phyloP scores from a whole-genome alignment of 225 moss, liverwort and hornwort species.

The Polytrichum commune region DNA sequence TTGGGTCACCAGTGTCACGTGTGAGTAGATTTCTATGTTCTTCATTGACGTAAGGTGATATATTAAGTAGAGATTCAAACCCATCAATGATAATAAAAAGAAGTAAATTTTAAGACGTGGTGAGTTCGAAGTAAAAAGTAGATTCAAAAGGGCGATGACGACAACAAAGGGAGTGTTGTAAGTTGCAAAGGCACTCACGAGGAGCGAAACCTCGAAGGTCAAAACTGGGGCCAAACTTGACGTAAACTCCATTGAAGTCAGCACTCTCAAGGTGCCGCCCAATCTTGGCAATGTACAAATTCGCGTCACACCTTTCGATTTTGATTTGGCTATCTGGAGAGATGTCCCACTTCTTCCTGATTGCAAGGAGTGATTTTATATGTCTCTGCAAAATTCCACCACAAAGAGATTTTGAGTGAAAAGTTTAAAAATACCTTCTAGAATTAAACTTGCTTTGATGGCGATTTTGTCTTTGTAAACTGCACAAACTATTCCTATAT shows the following conservation, averaged over 20 bases:
- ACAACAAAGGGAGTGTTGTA: not conserved
- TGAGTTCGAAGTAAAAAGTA: not conserved
- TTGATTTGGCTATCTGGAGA: slow-evolving; percentile 19
- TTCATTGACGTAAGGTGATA: not conserved
- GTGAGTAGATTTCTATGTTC: not conserved
- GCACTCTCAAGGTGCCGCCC: slow-evolving; percentile 16
- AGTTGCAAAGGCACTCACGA: slow-evolving; percentile 3
- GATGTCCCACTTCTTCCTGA: slow-evolving; percentile 20
- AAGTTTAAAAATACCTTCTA: too few species aligned
- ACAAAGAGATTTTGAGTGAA: too few species aligned
- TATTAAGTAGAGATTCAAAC: too few species aligned
- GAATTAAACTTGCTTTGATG: too few species aligned
- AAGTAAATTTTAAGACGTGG: too few species aligned
- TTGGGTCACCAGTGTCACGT: not conserved
- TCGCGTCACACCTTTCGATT: slow-evolving; percentile 19
- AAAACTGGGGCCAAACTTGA: slow-evolving; percentile 26
- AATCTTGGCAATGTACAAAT: slow-evolving; percentile 26
- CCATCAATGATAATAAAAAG: too few species aligned
- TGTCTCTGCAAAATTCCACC: slow-evolving; percentile 5
- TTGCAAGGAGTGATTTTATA: slow-evolving; percentile 19
- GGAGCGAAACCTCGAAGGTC: slow-evolving; percentile 24
- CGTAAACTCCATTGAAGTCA: slow-evolving; percentile 19
- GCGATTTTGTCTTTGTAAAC: too few species aligned
- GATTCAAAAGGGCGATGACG: not conserved
- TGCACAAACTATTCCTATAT: too few species aligned